Base-by-base conservation (phyloP, 352 stramenopile genomes). In the Aphanomyces cochlioides region DNA sequence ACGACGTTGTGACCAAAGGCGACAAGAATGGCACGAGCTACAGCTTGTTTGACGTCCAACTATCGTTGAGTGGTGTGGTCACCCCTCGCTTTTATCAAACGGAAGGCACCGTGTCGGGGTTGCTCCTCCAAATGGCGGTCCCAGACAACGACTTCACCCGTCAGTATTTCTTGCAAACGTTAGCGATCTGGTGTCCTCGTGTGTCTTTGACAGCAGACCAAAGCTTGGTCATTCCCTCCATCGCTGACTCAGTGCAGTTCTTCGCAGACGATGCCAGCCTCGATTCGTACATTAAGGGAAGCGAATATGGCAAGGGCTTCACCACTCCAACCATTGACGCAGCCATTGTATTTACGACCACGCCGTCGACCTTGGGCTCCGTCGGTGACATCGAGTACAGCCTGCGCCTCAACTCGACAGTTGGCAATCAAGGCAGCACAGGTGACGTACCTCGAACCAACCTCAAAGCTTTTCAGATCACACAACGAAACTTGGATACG, bases 111-210 rank as follows among this genome's bases (percentile, higher is more conserved):
- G 61, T 68, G 15, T 57, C 66, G 19, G 66, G 56, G 8, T 36
- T 72, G 34, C 50, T 72, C 15, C 36, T 57, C 12, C 19, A n/a
- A n/a, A 38, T 72, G 7, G 15, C 47, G 13, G 8, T 67, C 17
- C 82, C 82, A 1, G 79, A 90, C 67, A 87, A 74, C 28, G 58
- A 71, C 13, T 90, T 87, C 57, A 88, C 80, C 10, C 72, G 82
- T 4, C 59, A 84, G 5, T 90, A 90, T 69, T 86, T 90, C 45
- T 77, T 85, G 72, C 66, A 87, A 65, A 87, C 80, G 0, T 81
- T 88, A 73, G 79, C 57, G 34, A 73, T 28, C 12, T 90, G 82
- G 80, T 90, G 88, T 60, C 83, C 81, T n/a, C 75, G 79, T 36
- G 66, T 88, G 28, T 50, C 72, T 2, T 38, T 76, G 45, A 69